These are phyloP conservation scores for Neoscytalidium dimidiatum DNA, from an alignment of 2,329 filamentous ascomycete genomes.

Conservation along the genomic window DNA sequence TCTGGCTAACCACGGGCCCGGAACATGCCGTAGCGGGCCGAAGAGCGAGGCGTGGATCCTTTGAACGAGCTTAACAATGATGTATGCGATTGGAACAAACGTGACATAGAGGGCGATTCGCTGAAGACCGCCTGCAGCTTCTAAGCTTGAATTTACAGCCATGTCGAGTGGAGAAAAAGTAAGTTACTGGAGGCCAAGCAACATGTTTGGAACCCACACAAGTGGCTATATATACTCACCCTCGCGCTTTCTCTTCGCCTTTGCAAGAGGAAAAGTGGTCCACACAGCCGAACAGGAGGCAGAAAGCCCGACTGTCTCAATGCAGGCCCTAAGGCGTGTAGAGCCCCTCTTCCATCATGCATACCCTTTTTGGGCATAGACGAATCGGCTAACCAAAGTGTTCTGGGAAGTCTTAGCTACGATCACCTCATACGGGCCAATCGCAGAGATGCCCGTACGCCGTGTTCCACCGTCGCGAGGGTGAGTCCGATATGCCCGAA, in stretches of 20 bases:
- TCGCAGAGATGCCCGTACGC: neutral
- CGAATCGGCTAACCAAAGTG: too few species aligned
- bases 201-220: neutral
- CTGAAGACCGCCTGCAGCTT: neutral
- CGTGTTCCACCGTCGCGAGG: neutral
- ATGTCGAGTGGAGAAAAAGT: neutral
- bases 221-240: neutral
- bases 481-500: neutral
- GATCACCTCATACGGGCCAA: neutral
- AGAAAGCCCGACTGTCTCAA: neutral
- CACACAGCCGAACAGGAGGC: neutral
- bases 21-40: constrained; percentile 23
- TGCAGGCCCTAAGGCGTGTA: neutral
- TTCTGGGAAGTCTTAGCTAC: neutral
- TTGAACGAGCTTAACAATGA: neutral
- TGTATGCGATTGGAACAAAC: neutral
- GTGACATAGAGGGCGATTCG: neutral
- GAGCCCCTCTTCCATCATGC: neutral
- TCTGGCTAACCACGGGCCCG: constrained; percentile 25
- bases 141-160: neutral
- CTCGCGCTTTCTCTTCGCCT: neutral
- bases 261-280: neutral
- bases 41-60: constrained; percentile 4
- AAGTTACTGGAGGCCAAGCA: too few species aligned
- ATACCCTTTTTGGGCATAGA: neutral